These are phyloP conservation scores for Pelagophyceae sp. DNA, from an alignment of 352 stramenopile genomes.

Conservation along the genomic window DNA sequence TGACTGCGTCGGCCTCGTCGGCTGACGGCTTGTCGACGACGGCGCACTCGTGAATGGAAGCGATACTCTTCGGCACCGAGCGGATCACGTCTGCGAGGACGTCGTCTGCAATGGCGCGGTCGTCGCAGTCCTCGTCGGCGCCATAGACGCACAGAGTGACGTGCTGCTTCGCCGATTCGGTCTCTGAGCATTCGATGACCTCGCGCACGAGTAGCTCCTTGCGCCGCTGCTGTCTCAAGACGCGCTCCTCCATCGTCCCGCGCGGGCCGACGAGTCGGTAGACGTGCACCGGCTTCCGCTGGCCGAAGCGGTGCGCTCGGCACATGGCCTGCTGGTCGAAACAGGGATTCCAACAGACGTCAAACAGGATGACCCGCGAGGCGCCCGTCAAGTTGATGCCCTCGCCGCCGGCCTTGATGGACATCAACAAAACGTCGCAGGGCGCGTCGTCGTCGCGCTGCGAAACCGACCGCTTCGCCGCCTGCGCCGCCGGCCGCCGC, in stretches of 20 bases:
- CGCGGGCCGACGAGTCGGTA: slow-evolving; percentile 68
- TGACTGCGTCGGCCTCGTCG: background rate
- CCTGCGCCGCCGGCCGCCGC: background rate
- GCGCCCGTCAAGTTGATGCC: slow-evolving; percentile 74
- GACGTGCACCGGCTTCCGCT: slow-evolving; percentile 73
- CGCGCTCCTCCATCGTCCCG: slow-evolving; percentile 79
- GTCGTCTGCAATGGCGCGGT: background rate
- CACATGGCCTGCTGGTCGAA: slow-evolving; percentile 80
- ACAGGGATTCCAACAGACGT: slow-evolving; percentile 80
- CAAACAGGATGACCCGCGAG: slow-evolving; percentile 78
- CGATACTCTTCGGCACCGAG: background rate
- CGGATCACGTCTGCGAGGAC: background rate
- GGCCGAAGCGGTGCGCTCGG: slow-evolving; percentile 73
- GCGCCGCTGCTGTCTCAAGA: slow-evolving; percentile 43
- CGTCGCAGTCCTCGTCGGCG: background rate
- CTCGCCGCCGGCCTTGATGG: slow-evolving; percentile 28
- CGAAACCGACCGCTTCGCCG: too few species aligned
- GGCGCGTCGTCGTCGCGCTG: slow-evolving; percentile 13
- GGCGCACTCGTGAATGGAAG: background rate
- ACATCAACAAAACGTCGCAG: slow-evolving; percentile 45
- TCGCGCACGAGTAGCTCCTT: slow-evolving; percentile 17
- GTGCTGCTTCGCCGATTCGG: background rate
- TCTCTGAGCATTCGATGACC: background rate
- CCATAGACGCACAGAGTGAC: background rate
- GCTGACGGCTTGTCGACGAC: background rate